phyloP scores from a whole-genome alignment of 2,329 filamentous ascomycete genomes.

The Ophiocordyceps polyrhachis-furcata region DNA sequence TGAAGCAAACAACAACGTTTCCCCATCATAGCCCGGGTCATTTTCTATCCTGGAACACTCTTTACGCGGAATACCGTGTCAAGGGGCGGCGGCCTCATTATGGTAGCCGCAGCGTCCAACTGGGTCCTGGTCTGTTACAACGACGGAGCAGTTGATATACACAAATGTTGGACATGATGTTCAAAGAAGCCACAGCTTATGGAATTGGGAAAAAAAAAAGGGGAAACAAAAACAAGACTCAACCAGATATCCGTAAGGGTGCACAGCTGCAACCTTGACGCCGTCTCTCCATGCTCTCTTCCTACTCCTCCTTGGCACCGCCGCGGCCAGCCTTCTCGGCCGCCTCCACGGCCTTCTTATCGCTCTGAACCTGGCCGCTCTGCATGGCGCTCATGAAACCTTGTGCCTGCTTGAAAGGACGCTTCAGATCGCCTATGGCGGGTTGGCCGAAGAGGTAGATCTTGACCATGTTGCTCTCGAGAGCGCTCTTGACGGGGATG shows the following conservation, averaged over 20 bases:
- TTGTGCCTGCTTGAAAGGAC: constrained; percentile 76
- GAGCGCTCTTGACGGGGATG: constrained; percentile 86
- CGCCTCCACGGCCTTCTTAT: constrained; percentile 73
- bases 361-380: constrained; percentile 62
- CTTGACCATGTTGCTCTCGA: constrained; percentile 93
- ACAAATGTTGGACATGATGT: neutral
- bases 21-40: too few species aligned
- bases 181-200: neutral
- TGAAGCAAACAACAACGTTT: too few species aligned
- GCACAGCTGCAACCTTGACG: neutral
- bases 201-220: neutral
- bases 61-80: too few species aligned
- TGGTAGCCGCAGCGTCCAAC: too few species aligned
- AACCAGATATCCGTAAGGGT: neutral
- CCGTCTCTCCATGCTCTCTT: neutral
- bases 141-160: neutral
- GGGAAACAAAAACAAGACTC: neutral
- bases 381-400: constrained; percentile 70
- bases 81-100: too few species aligned
- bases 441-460: constrained; percentile 81
- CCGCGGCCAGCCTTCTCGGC: constrained; percentile 58
- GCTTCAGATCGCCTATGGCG: constrained; percentile 76
- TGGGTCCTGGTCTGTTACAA: neutral
- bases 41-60: too few species aligned
- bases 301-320: constrained; percentile 53